Evolutionary conservation across 176 grass and related monocot genomes (phyloP), one percentile per base, ranked within the genome.

Genomic region (Phoenix dactylifera): DNA sequence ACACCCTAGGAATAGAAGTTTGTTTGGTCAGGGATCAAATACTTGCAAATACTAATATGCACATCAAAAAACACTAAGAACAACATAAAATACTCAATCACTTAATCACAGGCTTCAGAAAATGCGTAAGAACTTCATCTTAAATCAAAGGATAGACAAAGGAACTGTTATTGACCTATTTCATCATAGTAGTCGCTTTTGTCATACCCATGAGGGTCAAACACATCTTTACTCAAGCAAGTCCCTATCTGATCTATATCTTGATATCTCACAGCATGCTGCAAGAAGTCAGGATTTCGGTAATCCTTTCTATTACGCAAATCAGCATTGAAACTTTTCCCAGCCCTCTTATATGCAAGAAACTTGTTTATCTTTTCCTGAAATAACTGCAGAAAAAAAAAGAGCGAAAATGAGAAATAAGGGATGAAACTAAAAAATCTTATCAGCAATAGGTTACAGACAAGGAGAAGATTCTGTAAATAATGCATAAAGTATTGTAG

Each of bases 231-330:
- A 79, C 72, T 76, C 64, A 98, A 98, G 77, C 88, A 92, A 29
- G 84, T 83, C 56, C 93, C 93, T 60, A 92, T 92, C 81, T 89
- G 84, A 75, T 98, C 79, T 3, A 98, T 98, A 58, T 91, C 93
- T 79, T 98, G 93, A 57, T 98, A 98, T n/a, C 93, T 78, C 69
- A 92, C 87, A 66, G 93, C 87, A 83, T 98, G 84, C 72, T 89
- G 93, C 82, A 98, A 74, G 60, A 98, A 98, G 57, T 98, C 84
- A 28, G 88, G 93, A 80, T 98, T 98, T 69, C 71, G 68, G 67
- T 98, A 98, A 26, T 92, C 87, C 79, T 92, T 98, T 73, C 76
- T 98, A 51, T 92, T 92, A 64, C 93, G 81, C 49, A 98, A 79
- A 83, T 98, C 93, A 77, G 67, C 79, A 71, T 98, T 98, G 67